Conservation (phyloP, 306 rosid genomes). For the Carpinus fangiana region DNA sequence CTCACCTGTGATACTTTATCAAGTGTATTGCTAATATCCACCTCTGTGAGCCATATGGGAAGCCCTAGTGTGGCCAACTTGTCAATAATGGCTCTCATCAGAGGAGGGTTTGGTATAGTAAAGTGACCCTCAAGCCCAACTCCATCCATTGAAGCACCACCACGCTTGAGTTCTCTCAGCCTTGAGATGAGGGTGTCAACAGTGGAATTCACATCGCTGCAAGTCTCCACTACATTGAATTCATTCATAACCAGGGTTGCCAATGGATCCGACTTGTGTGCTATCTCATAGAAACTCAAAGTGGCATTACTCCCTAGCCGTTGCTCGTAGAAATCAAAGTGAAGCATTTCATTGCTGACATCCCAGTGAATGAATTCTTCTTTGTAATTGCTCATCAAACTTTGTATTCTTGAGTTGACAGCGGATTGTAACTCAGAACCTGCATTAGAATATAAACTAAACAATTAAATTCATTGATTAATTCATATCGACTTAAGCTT, state of each 20-base stretch:
- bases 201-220: constrained; percentile 69
- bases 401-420: constrained; percentile 54
- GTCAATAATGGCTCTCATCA: constrained; percentile 77
- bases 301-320: constrained; percentile 73
- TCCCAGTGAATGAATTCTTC: constrained; percentile 92
- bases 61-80: constrained; percentile 79
- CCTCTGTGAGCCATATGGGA: constrained; percentile 92
- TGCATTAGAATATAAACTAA: too few relatives aligned
- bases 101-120: constrained; percentile 65
- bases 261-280: constrained; percentile 71
- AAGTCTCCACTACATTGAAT: constrained; percentile 89
- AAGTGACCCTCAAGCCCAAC: constrained; percentile 93
- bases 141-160: constrained; percentile 79
- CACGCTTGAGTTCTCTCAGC: constrained; percentile 46
- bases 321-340: constrained; percentile 85
- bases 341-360: constrained; percentile 96
- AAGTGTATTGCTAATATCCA: constrained; percentile 70
- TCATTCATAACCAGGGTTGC: constrained; percentile 87
- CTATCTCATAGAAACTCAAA: constrained; percentile 58
- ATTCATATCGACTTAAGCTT: too few relatives aligned
- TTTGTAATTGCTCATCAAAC: constrained; percentile 69
- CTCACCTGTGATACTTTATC: constrained; percentile 65
- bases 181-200: constrained; percentile 65
- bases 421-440: constrained; percentile 48
- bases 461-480: too few relatives aligned